Percentiles rank a stretch among this genome's conserved stretches.
These are phyloP conservation scores for Phaeotremella skinneri DNA, from an alignment of 768 basidiomycete species.

Conservation along the genomic window DNA sequence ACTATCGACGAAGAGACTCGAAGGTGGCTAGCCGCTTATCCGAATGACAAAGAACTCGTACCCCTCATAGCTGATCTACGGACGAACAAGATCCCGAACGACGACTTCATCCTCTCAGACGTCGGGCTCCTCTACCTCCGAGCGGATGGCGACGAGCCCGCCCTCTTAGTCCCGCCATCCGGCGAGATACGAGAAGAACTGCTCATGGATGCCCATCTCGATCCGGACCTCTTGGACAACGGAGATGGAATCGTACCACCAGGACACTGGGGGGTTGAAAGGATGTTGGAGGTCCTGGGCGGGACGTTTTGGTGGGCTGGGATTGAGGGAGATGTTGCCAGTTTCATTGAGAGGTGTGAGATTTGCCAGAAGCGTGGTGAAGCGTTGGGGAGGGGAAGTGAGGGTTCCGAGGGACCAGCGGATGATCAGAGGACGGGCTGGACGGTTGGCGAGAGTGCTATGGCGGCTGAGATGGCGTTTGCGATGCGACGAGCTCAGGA, in stretches of 20 bases:
- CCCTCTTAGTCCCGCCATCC: constrained; percentile 36
- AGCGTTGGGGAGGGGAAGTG: not conserved
- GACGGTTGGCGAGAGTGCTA: constrained; percentile 25
- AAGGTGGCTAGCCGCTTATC: constrained; percentile 40
- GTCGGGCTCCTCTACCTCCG: constrained; percentile 43
- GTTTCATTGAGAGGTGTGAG: constrained; percentile 20
- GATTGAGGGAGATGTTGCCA: constrained; percentile 32
- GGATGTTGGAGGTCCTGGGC: constrained; percentile 19
- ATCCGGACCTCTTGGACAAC: not conserved
- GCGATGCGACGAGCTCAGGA: constrained; percentile 31
- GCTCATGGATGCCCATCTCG: constrained; percentile 37
- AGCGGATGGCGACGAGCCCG: constrained; percentile 17
- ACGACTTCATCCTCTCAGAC: constrained; percentile 42
- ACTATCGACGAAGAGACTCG: constrained; percentile 37
- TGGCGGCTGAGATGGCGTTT: constrained; percentile 37
- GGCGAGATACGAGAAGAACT: constrained; percentile 37
- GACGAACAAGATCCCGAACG: constrained; percentile 12
- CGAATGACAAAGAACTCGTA: constrained; percentile 33
- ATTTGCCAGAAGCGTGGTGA: constrained; percentile 13
- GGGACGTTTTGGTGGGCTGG: constrained; percentile 44
- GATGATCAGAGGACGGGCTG: constrained; percentile 3
- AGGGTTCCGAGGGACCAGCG: not conserved
- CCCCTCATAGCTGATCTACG: constrained; percentile 29
- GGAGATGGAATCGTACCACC: constrained; percentile 2
- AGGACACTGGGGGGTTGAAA: constrained; percentile 24